Percentiles rank a stretch among this genome's conserved stretches.
These are phyloP conservation scores for Cyanodermella asteris DNA, from an alignment of 2,329 filamentous ascomycete species.

Conservation along the genomic window DNA sequence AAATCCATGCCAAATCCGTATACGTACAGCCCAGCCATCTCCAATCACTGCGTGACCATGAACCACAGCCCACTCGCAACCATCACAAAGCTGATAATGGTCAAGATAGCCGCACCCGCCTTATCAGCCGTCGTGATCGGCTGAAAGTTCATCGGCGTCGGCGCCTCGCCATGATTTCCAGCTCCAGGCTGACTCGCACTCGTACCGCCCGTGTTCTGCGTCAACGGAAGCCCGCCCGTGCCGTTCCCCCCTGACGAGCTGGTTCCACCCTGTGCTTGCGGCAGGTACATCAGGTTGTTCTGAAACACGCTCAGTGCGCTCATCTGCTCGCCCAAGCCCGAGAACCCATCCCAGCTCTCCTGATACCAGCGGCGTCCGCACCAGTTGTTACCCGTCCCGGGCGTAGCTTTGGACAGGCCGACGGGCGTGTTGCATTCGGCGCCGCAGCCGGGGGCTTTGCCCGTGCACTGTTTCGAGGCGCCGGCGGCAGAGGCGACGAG, in stretches of 20 bases:
- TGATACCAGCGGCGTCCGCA: constrained; percentile 36
- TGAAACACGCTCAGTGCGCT: not conserved
- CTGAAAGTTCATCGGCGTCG: constrained; percentile 16
- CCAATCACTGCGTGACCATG: no score
- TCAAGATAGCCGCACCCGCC: constrained; percentile 46
- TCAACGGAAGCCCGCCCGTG: no score
- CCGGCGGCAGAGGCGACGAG: constrained; percentile 27
- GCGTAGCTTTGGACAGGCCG: no score
- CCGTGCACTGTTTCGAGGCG: constrained; percentile 18
- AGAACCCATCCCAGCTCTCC: not conserved
- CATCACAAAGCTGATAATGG: no score
- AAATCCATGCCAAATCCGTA: no score
- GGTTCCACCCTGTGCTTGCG: no score
- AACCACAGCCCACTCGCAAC: no score
- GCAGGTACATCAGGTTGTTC: not conserved
- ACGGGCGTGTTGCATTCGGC: constrained; percentile 36
- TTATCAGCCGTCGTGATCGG: constrained; percentile 37
- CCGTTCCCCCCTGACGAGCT: no score
- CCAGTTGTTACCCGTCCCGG: constrained; percentile 29
- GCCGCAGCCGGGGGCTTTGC: constrained; percentile 34
- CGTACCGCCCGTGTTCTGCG: constrained; percentile 33
- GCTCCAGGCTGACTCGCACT: constrained; percentile 25
- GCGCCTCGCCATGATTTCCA: constrained; percentile 13
- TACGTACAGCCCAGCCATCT: no score
- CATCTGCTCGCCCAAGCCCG: not conserved